Base-by-base conservation (phyloP, 331 rosid genomes). In the Cucumis variabilis region DNA sequence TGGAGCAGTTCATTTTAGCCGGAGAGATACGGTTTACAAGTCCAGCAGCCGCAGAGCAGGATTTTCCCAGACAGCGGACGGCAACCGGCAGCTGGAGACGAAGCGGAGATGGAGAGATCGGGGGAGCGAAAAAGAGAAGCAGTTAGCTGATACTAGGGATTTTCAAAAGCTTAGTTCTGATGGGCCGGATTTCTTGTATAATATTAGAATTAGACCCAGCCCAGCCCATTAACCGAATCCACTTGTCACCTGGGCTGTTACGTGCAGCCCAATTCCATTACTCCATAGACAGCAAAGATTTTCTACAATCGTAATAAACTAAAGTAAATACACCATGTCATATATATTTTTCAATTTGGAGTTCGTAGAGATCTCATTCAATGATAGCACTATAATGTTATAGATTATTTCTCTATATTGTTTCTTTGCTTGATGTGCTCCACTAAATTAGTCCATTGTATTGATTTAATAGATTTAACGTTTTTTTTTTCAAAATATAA, bases 1-100 rank as follows among this genome's bases (percentile, higher is more conserved):
- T 91, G 50, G 93, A 85, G 90, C 95, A 93, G 91, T 91, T 93
- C 95, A 93, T 93, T 82, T 89, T n/a, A 19, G 90, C 86, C 85
- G 55, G 90, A 70, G 75, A 85, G 75, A 65, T 90, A 85, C 89
- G 89, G 86, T 88, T 85, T 76, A 44, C 6, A n/a, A 75, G 69
- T 55, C 11, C 25, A 58, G 84, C 17, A 0, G 48, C 68, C 19
- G 69, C 68, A 16, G 48, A 80, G 87, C 51, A 28, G 79, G 24
- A 46, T n/a, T 24, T 9, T 51, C 17, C 1, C 48, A 16, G 73
- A 72, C 71, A 46, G 17, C 55, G 83, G 84, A 70, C 70, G 70
- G 58, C 87, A 58, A 50, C 87, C 76, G n/a, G 55, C 37, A 53
- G 72, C 78, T 17, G 11, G 21, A 85, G 82, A 37, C 25, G 81